Conservation (phyloP, 208 protist species). For the Wallacemonas sp. region DNA sequence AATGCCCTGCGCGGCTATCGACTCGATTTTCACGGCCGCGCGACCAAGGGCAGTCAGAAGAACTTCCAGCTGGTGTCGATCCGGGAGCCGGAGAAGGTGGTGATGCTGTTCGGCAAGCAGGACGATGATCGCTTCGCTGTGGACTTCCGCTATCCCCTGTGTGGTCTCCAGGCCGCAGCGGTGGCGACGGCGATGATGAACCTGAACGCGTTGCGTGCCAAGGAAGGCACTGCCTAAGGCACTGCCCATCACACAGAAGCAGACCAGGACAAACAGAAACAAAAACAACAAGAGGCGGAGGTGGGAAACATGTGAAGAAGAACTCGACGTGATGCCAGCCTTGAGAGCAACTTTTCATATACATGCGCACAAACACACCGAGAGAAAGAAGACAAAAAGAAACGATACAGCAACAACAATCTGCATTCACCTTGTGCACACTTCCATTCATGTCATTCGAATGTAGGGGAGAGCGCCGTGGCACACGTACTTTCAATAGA, state of each 20-base stretch:
- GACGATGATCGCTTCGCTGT: slow-evolving; percentile 35
- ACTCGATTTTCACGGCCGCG: slow-evolving; percentile 44
- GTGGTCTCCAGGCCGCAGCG: slow-evolving; percentile 39
- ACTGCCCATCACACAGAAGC: background rate
- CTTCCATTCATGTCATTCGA: no score
- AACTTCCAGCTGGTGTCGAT: slow-evolving; percentile 47
- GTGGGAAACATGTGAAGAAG: no score
- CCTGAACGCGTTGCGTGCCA: slow-evolving; percentile 11
- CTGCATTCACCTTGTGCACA: no score
- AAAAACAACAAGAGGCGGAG: background rate
- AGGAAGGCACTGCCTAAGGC: slow-evolving; percentile 3
- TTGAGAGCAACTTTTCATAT: no score
- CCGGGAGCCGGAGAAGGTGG: slow-evolving; percentile 37
- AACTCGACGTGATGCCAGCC: no score
- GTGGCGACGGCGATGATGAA: slow-evolving; percentile 41
- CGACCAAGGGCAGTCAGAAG: slow-evolving; percentile 44
- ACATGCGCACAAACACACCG: no score
- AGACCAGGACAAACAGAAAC: background rate
- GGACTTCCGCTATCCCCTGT: slow-evolving; percentile 45
- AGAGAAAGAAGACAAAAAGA: no score
- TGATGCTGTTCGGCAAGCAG: slow-evolving; percentile 51
- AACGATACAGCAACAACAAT: no score
- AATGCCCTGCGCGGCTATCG: slow-evolving; percentile 41
- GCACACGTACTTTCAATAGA: background rate
- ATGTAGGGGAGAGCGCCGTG: no score